These are phyloP conservation scores for Boletus sensibilis DNA, from an alignment of 768 basidiomycete genomes.

Conservation along the genomic window DNA sequence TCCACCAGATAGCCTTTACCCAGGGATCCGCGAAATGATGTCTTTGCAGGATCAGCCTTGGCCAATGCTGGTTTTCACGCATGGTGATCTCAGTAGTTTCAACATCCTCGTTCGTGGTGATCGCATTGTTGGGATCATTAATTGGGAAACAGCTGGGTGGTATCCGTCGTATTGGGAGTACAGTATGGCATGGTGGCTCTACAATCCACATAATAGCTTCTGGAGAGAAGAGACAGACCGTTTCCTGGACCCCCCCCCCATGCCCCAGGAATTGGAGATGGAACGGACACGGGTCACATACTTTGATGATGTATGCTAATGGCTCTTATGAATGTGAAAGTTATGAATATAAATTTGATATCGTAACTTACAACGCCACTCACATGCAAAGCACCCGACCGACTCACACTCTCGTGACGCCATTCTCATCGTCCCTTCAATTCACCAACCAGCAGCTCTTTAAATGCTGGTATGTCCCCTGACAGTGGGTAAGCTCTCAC, in stretches of 20 bases:
- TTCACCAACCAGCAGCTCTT: not conserved
- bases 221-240: too few species aligned
- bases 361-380: too few species aligned
- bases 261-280: too few species aligned
- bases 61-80: not conserved
- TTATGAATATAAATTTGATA: too few species aligned
- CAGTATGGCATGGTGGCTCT: not conserved
- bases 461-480: not conserved
- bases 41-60: not conserved
- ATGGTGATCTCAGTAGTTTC: not conserved
- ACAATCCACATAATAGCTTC: too few species aligned
- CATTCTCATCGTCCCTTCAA: not conserved
- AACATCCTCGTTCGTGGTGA: not conserved
- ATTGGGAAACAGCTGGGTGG: not conserved
- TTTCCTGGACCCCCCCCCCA: too few species aligned
- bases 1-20: too few species aligned
- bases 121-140: not conserved
- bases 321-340: too few species aligned
- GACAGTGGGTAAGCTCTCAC: slow-evolving; percentile 8
- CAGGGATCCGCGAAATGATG: not conserved
- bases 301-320: too few species aligned
- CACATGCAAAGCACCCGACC: too few species aligned
- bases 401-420: not conserved
- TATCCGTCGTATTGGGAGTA: not conserved
- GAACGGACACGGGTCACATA: too few species aligned